phyloP scores from a whole-genome alignment of 192 early-diverging fungal species.

The Helicostylum pulchrum region DNA sequence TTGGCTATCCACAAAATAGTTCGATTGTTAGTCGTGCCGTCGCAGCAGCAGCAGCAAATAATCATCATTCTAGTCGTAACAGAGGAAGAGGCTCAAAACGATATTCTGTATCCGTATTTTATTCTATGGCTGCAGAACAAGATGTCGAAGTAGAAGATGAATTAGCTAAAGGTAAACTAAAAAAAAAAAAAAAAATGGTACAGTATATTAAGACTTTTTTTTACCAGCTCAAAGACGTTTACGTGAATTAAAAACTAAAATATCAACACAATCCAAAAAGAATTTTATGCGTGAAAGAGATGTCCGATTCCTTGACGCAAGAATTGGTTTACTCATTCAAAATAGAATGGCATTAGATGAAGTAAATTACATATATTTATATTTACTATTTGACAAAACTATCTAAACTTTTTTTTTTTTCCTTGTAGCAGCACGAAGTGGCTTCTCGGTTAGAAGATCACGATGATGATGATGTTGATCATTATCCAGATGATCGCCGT shows the following conservation, averaged over 20 bases:
- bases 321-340: conserved; percentile 89
- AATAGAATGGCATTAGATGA: conserved; percentile 91
- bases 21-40: conserved; percentile 32
- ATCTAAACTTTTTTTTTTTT: neutral
- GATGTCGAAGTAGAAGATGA: conserved; percentile 93
- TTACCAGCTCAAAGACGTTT: conserved; percentile 73
- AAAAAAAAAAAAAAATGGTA: neutral
- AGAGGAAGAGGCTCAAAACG: conserved; percentile 59
- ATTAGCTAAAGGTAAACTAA: conserved; percentile 65
- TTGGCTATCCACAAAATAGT: conserved; percentile 23
- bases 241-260: conserved; percentile 81
- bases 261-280: conserved; percentile 89
- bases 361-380: conserved; percentile 35
- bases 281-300: conserved; percentile 92
- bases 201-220: neutral
- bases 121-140: conserved; percentile 85
- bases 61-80: conserved; percentile 29
- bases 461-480: conserved; percentile 30
- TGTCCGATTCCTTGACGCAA: conserved; percentile 84
- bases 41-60: conserved; percentile 34
- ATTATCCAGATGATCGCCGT: conserved; percentile 71
- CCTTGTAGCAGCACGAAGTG: conserved; percentile 65
- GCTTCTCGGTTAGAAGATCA: conserved; percentile 66
- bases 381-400: neutral
- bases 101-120: conserved; percentile 71